A percentile compares a stretch with the other conserved stretches of the same genome.
These are phyloP conservation scores for Claviceps sp. DNA, from an alignment of 2,329 filamentous ascomycete species.

Conservation along the genomic window DNA sequence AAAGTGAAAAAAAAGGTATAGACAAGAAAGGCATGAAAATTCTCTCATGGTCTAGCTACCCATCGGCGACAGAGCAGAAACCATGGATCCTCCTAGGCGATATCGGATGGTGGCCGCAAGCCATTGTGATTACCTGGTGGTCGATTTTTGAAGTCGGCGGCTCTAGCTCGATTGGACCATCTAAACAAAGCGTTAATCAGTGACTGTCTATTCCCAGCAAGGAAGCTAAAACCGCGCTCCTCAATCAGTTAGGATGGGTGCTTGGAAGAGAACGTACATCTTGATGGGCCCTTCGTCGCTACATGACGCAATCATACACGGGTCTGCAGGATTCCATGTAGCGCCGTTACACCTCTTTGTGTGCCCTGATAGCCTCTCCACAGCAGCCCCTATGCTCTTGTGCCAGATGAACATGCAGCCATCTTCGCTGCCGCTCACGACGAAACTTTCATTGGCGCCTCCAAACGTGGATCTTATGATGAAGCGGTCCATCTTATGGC, in stretches of 20 bases:
- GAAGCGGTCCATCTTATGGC: conserved; percentile 60
- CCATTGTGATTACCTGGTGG: conserved; percentile 7
- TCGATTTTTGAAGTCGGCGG: conserved; percentile 10
- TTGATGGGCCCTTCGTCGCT: conserved; percentile 77
- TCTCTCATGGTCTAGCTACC: background rate
- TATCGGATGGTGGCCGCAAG: conserved; percentile 8
- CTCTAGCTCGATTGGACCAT: conserved; percentile 11
- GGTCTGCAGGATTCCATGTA: conserved; percentile 75
- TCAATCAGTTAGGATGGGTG: too few species aligned
- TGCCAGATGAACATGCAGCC: conserved; percentile 80
- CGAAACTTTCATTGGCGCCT: conserved; percentile 82
- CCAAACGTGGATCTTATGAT: conserved; percentile 78
- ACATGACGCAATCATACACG: conserved; percentile 76
- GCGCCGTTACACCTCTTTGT: conserved; percentile 68
- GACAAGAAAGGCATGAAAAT: background rate
- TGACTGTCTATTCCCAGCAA: background rate
- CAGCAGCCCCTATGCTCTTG: conserved; percentile 61
- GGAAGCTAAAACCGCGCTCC: too few species aligned
- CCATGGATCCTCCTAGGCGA: conserved; percentile 4
- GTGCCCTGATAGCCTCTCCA: conserved; percentile 69
- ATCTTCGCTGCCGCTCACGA: conserved; percentile 79
- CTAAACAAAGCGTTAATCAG: background rate
- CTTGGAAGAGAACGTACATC: conserved; percentile 50
- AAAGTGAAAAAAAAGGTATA: background rate
- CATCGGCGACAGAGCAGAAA: background rate